Base-by-base conservation (phyloP, 2,329 filamentous ascomycete species). In the Camptophora hylomeconis region DNA sequence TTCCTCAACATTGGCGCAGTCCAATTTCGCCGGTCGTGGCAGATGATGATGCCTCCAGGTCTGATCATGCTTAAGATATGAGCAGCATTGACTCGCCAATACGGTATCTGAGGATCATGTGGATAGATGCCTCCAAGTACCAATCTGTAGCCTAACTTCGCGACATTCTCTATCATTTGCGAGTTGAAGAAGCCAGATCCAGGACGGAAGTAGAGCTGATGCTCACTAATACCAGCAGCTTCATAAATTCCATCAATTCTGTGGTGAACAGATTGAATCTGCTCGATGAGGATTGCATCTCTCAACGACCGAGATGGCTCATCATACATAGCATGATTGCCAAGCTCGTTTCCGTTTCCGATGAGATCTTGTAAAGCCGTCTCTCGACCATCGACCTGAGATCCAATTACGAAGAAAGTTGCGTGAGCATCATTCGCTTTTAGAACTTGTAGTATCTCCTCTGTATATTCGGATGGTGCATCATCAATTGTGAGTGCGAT, bases 401-500 rank as follows among this genome's bases (percentile, higher is more conserved):
- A 67, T 6, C 84, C 84, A 44, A 93, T 92, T 17, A 92, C 66
- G 53, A 93, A 94, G 52, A 92, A 89, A 0, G 84, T 93, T 0
- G 84, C 84, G 12, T 64, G 70, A 9, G 77, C 81, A 32, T 67
- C 63, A 46, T 82, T 65, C 14, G 61, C 60, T 30, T 63, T 58
- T n/a, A 93, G 62, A 0, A 81, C 57, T 23, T 71, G 56, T 31
- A 84, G 57, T 35, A 93, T 84, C 32, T 75, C 69, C 24, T 54
- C 47, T 2, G 84, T 92, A 51, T 80, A 65, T 23, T 66, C 54
- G 2, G 79, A 86, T 0, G 84, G 84, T 16, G 75, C 79, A 55
- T 93, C 84, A 58, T 93, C 84, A 45, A 93, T 77, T 1, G 82
- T 92, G 20, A 94, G 63, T 0, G 81, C 84, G 11, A 93, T 64